A percentile compares a stretch with the other conserved stretches of the same genome.
Conservation (phyloP, 371 early-diverging fungal species). For the Mucor ambiguus region DNA sequence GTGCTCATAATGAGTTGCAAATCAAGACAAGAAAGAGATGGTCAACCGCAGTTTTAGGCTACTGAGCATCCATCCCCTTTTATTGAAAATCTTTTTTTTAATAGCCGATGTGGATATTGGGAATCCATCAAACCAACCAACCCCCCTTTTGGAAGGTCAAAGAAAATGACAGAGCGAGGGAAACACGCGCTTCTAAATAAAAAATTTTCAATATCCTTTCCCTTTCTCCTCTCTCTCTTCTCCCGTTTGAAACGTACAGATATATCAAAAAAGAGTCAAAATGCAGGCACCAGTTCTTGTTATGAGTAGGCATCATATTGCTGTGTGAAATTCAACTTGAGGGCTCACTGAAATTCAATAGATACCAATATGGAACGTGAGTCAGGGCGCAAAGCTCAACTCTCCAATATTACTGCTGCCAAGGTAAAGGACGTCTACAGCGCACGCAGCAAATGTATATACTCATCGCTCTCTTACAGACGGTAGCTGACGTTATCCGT, state of each 20-base stretch:
- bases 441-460: neutral
- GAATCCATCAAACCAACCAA: neutral
- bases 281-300: conserved; percentile 72
- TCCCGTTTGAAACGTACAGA: neutral
- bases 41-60: neutral
- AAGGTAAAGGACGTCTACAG: conserved; percentile 63
- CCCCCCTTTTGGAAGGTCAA: conserved; percentile 6
- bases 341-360: conserved; percentile 23
- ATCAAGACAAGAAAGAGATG: conserved; percentile 1
- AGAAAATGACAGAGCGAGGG: conserved; percentile 8
- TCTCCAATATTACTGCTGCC: conserved; percentile 96
- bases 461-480: conserved; percentile 48
- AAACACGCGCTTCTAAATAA: conserved; percentile 17
- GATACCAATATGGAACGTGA: conserved; percentile 95
- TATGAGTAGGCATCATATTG: conserved; percentile 55
- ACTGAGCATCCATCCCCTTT: neutral
- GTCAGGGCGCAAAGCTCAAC: conserved; percentile 95
- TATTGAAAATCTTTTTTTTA: neutral
- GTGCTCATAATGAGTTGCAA: neutral
- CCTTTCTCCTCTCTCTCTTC: conserved; percentile 2
- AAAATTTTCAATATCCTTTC: conserved; percentile 7
- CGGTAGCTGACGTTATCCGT: conserved; percentile 97
- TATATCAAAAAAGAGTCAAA: conserved; percentile 8
- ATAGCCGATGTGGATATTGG: neutral
- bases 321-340: neutral